Percentiles rank a stretch among this genome's conserved stretches.
Evolutionary conservation across 2,329 filamentous ascomycete species (phyloP).

Genomic region (Incumbomyces lentus): DNA sequence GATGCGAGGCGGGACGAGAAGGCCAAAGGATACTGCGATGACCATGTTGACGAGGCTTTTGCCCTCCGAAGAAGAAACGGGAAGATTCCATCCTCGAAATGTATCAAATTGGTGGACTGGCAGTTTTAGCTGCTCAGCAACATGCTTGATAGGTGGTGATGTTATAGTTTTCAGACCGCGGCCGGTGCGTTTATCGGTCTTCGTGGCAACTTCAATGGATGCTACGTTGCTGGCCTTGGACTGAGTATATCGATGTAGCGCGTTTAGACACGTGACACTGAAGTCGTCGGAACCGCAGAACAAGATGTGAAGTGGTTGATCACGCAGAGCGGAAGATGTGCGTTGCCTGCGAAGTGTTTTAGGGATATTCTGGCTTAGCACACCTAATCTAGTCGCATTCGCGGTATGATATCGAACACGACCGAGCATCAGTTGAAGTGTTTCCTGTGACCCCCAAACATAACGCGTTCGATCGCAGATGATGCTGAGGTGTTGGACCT

Average conservation of each 20-base stretch:
- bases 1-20: conserved; percentile 72
- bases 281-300: conserved; percentile 94
- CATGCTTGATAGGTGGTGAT: conserved; percentile 60
- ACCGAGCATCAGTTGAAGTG: background rate
- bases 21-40: conserved; percentile 86
- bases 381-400: background rate
- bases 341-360: too few species aligned
- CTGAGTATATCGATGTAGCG: conserved; percentile 53
- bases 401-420: background rate
- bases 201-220: conserved; percentile 77
- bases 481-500: too few species aligned
- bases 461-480: too few species aligned
- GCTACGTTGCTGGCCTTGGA: conserved; percentile 47
- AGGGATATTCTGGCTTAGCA: too few species aligned
- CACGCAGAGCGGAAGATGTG: background rate
- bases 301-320: conserved; percentile 62
- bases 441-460: too few species aligned
- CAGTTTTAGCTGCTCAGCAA: conserved; percentile 55
- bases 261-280: conserved; percentile 65
- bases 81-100: conserved; percentile 70
- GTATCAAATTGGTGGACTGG: conserved; percentile 66
- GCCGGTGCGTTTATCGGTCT: conserved; percentile 67
- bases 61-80: conserved; percentile 30
- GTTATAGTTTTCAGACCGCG: conserved; percentile 59
- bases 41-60: conserved; percentile 56